Base-by-base conservation (phyloP, 805 yeast species). In the Metschnikowia santaceciliae region DNA sequence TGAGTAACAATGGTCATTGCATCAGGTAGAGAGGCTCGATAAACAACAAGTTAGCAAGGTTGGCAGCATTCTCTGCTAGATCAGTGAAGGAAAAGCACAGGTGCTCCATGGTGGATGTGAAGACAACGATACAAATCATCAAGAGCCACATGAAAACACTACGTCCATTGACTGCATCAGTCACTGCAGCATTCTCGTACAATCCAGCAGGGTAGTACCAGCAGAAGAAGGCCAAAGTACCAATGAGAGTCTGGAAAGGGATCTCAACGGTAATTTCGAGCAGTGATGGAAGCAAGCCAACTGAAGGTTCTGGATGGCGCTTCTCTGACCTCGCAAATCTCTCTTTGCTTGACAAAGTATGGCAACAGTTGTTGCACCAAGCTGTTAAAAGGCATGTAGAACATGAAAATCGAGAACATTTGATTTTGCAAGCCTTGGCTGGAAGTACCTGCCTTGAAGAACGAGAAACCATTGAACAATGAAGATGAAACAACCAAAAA, bases 401-500 rank as follows among this genome's bases (percentile, higher is more conserved):
- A 66, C 76, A 74, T 76, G 65, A 79, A 79, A 42, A 76, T 68
- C 32, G 81, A 67, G 50, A 78, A 75, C 72, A 79, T 72, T 54
- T 77, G 94, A 68, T 88, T 88, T 67, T 90, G 96, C 60, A 73
- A 64, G 36, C 76, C 77, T 68, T 71, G 89, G 42, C 76, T 63
- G 13, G 89, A 77, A 8, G 75, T 76, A 50, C 64, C 79, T 34
- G 90, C 86, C 54, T 82, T 83, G 68, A 79, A 84, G 68, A 83
- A 83, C 5, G 88, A 78, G 66, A 88, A 88, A 40, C 96, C 95
- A 54, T 83, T 78, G 63, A 84, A 82, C 45, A 85, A 62, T 19
- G 84, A 72, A 52, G 86, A 69, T 11, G 77, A 61, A 4, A 77
- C 68, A 54, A 81, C 75, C 68, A 86, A 77, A 62, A 74, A 71